These are phyloP conservation scores for Dichotomopilus funicola DNA, from an alignment of 2,329 filamentous ascomycete genomes.

Conservation along the genomic window DNA sequence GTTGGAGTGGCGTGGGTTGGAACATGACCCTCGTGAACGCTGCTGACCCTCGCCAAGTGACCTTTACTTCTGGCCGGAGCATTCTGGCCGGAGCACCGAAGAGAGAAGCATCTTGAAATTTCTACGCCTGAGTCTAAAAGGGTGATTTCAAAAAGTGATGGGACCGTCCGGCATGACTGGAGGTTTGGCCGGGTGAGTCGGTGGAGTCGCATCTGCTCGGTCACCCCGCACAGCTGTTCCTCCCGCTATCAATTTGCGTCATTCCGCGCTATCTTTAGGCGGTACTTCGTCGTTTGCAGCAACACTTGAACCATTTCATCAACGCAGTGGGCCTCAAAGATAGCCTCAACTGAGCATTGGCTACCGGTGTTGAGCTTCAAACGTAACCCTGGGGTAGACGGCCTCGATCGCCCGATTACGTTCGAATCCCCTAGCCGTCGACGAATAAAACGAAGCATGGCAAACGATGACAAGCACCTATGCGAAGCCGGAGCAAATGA, in stretches of 20 bases:
- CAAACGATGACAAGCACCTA: no score
- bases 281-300: not conserved
- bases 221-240: not conserved
- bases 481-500: no score
- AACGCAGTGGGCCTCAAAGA: no score
- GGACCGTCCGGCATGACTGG: not conserved
- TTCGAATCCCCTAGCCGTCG: no score
- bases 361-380: no score
- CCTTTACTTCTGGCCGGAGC: not conserved
- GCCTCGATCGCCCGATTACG: no score
- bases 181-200: conserved; percentile 12
- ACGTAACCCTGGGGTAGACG: no score
- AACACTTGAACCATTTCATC: no score
- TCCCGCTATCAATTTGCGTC: not conserved
- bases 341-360: no score
- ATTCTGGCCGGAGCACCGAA: not conserved
- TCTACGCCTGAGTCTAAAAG: not conserved
- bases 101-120: not conserved
- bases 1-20: conserved; percentile 1
- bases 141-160: no score
- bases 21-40: conserved; percentile 3
- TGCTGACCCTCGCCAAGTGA: conserved; percentile 9
- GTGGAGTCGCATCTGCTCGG: not conserved
- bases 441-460: no score
- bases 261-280: not conserved